phyloP scores from a whole-genome alignment of 352 stramenopile genomes.

The Phytophthora fragariae region DNA sequence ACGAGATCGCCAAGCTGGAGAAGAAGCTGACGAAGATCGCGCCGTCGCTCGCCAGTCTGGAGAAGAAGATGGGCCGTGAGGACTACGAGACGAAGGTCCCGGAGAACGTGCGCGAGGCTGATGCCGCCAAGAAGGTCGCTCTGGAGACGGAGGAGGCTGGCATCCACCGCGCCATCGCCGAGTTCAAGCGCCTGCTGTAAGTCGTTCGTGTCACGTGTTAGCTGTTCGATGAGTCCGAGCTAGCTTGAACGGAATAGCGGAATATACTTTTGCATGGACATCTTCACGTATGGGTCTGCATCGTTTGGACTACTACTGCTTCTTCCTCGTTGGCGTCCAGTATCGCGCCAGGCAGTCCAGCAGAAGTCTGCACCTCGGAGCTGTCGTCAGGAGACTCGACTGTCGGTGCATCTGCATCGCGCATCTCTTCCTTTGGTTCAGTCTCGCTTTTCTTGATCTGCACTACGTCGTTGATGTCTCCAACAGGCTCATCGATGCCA shows the following conservation, averaged over 20 bases:
- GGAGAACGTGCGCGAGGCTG: slow-evolving; percentile 78
- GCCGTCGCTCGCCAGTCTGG: slow-evolving; percentile 71
- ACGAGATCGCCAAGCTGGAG: slow-evolving; percentile 92
- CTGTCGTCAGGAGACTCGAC: slow-evolving; percentile 8
- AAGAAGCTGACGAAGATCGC: slow-evolving; percentile 89
- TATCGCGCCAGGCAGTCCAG: slow-evolving; percentile 34
- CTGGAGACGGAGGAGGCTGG: slow-evolving; percentile 84
- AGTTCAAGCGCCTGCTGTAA: slow-evolving; percentile 84
- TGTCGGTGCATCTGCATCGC: background rate
- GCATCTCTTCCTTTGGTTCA: slow-evolving; percentile 10
- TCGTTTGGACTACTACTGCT: slow-evolving; percentile 12
- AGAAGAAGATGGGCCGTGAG: slow-evolving; percentile 85
- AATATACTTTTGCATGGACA: slow-evolving; percentile 38
- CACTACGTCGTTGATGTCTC: slow-evolving; percentile 14
- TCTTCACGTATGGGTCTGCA: slow-evolving; percentile 7
- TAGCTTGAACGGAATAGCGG: slow-evolving; percentile 23
- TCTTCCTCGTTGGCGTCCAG: slow-evolving; percentile 17
- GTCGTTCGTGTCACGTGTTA: slow-evolving; percentile 11
- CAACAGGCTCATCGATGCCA: slow-evolving; percentile 18
- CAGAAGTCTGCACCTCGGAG: slow-evolving; percentile 11
- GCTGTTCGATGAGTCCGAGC: slow-evolving; percentile 9
- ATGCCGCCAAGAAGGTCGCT: slow-evolving; percentile 81
- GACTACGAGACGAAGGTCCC: slow-evolving; percentile 87
- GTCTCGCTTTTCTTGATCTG: slow-evolving; percentile 13
- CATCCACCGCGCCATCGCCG: slow-evolving; percentile 78